Percentiles rank a stretch among this genome's conserved stretches.
Conservation (phyloP, 495 filamentous ascomycete genomes). For the Xylaria castorea region DNA sequence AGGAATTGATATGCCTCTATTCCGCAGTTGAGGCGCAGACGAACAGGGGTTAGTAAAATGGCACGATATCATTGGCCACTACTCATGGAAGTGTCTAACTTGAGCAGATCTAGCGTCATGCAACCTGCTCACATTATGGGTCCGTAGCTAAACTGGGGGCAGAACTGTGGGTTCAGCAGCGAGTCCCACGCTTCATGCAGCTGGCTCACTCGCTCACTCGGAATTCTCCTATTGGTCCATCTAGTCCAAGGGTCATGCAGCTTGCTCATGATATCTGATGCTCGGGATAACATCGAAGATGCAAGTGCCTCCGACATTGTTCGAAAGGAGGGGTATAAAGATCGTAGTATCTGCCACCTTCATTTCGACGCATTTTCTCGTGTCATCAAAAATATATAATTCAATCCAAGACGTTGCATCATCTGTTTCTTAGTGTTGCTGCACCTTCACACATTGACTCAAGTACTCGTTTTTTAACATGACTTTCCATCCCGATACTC, state of each 20-base stretch:
- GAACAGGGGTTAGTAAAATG: too few species aligned
- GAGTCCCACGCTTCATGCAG: constrained; percentile 37
- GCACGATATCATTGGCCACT: background rate
- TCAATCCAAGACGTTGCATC: constrained; percentile 33
- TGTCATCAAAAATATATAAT: constrained; percentile 21
- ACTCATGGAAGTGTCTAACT: background rate
- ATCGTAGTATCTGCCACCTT: constrained; percentile 28
- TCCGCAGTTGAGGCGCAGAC: background rate
- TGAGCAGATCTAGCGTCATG: constrained; percentile 41
- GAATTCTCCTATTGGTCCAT: constrained; percentile 37
- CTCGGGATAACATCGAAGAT: constrained; percentile 34
- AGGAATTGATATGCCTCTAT: constrained; percentile 34
- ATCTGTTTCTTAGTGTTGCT: constrained; percentile 13
- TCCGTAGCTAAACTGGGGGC: background rate
- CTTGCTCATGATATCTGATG: constrained; percentile 39
- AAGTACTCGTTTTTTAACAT: constrained; percentile 40
- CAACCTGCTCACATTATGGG: constrained; percentile 46
- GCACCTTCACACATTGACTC: constrained; percentile 32
- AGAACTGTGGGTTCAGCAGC: constrained; percentile 18
- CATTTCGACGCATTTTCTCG: constrained; percentile 2
- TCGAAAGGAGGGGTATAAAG: constrained; percentile 38
- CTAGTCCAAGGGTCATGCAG: constrained; percentile 30
- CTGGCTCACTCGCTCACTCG: constrained; percentile 40
- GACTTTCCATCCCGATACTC: constrained; percentile 52
- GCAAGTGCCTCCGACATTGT: constrained; percentile 28